Percentiles rank a stretch among this genome's conserved stretches.
Evolutionary conservation across 805 yeast species (phyloP).

Genomic region (Candida maris): DNA sequence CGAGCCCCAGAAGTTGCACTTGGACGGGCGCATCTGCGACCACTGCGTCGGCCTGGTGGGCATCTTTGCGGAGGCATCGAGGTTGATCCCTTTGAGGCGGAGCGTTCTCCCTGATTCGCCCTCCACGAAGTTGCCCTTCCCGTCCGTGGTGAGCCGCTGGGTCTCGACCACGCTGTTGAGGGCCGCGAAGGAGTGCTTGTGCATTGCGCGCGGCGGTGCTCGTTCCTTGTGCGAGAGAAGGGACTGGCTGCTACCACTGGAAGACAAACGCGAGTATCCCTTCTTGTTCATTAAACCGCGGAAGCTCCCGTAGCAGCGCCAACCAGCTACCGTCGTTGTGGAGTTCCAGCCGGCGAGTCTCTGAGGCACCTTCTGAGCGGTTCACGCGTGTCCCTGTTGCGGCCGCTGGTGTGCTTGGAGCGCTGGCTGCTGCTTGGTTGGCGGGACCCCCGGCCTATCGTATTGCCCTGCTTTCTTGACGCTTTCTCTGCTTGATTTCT

Average conservation of each 20-base stretch:
- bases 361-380: no score
- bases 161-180: constrained; percentile 21
- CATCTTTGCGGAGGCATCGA: constrained; percentile 70
- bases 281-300: constrained; percentile 11
- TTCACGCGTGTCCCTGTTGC: no score
- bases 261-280: constrained; percentile 15
- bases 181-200: constrained; percentile 13
- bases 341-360: no score
- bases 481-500: no score
- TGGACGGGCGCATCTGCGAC: constrained; percentile 34
- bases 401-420: no score
- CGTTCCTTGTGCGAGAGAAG: constrained; percentile 1
- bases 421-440: no score
- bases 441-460: no score
- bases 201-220: constrained; percentile 6
- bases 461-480: no score
- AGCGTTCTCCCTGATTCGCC: constrained; percentile 51
- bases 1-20: constrained; percentile 51
- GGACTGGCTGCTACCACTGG: constrained; percentile 3
- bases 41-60: constrained; percentile 57
- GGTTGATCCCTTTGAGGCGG: constrained; percentile 72
- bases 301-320: no score
- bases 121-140: constrained; percentile 57
- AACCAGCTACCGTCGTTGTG: no score
- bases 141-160: constrained; percentile 31